These are phyloP conservation scores for Sporodiniella umbellata DNA, from an alignment of 371 early-diverging fungal genomes.

Conservation along the genomic window DNA sequence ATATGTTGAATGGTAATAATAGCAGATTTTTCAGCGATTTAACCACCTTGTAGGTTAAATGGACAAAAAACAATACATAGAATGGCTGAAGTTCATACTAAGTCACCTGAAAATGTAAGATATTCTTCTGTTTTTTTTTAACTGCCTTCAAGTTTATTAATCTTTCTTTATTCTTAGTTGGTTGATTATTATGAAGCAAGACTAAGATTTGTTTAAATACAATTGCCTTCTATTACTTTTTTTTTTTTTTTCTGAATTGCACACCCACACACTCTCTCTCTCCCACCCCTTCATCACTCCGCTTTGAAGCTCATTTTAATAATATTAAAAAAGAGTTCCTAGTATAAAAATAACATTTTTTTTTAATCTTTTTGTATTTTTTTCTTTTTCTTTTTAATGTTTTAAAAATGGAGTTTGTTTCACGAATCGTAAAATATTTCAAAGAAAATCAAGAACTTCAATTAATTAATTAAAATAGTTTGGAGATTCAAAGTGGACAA, in stretches of 20 bases:
- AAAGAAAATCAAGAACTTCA: neutral
- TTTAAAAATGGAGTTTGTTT: slow-evolving; percentile 35
- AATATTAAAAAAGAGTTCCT: neutral
- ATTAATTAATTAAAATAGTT: slow-evolving; percentile 21
- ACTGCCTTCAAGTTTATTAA: too few species aligned
- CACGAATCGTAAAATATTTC: slow-evolving; percentile 44
- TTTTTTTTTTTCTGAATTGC: neutral
- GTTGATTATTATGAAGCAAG: slow-evolving; percentile 23
- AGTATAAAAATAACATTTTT: neutral
- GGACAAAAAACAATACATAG: slow-evolving; percentile 30
- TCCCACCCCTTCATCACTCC: slow-evolving; percentile 2
- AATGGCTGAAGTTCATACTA: slow-evolving; percentile 24
- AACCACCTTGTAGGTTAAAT: slow-evolving; percentile 28
- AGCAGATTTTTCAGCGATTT: too few species aligned
- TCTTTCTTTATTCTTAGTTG: too few species aligned
- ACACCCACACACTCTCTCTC: slow-evolving; percentile 6
- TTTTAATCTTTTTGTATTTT: slow-evolving; percentile 5
- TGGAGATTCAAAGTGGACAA: slow-evolving; percentile 49
- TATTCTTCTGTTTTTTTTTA: too few species aligned
- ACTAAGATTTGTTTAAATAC: slow-evolving; percentile 16
- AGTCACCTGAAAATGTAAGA: slow-evolving; percentile 22
- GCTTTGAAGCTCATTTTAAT: slow-evolving; percentile 1
- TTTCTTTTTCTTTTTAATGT: neutral
- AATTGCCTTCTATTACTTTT: slow-evolving; percentile 3
- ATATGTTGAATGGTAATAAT: slow-evolving; percentile 35